Base-by-base conservation (phyloP, 2,329 filamentous ascomycete species). In the Aspergillus quadricinctus region DNA sequence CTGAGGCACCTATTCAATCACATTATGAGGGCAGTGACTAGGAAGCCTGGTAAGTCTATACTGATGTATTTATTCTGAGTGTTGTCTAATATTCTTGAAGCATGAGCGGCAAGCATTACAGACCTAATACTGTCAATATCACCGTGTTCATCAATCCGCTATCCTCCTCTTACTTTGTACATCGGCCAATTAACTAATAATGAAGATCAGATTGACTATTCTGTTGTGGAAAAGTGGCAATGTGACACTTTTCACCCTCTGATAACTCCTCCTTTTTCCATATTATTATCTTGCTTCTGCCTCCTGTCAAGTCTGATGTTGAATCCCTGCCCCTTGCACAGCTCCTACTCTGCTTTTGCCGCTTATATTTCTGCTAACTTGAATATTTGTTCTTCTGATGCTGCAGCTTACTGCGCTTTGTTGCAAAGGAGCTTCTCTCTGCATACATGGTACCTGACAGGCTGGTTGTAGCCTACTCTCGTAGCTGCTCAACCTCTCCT, bases 21-120 rank as follows among this genome's bases (percentile, higher is more conserved):
- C 31, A 35, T 17, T 35, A 37, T 3, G 31, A 8, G 31, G 6
- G 17, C 31, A 17, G 31, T 14, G 17, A 37, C 14, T n/a, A 37
- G 17, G 31, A 37, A 17, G 14, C 7, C 31, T 37, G 14, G 14
- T 37, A 37, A 14, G 31, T 37, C 31, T 37, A 14, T 37, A 7
- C 31, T 37, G 14, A 8, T 37, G 1, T 17, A 17, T 17, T 37
- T 17, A 17, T 17, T 37, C 31, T 17, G 14, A 17, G 31, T 35
- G 31, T 37, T 37, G 17, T 37, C 31, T n/a, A 37, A 5, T 37
- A 37, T 37, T 37, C 59, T 66, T 57, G 21, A 46, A 25, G 43
- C 23, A 3, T 3, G 14, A 23, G 21, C 21, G 17, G 21, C 19
- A 14, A 23, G 11, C 19, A 27, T 46, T 6, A 23, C 19, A 11